Evolutionary conservation across 2,329 filamentous ascomycete genomes (phyloP), one percentile per base, ranked within the genome.

Genomic region (Beauveria scarabaeidicola): DNA sequence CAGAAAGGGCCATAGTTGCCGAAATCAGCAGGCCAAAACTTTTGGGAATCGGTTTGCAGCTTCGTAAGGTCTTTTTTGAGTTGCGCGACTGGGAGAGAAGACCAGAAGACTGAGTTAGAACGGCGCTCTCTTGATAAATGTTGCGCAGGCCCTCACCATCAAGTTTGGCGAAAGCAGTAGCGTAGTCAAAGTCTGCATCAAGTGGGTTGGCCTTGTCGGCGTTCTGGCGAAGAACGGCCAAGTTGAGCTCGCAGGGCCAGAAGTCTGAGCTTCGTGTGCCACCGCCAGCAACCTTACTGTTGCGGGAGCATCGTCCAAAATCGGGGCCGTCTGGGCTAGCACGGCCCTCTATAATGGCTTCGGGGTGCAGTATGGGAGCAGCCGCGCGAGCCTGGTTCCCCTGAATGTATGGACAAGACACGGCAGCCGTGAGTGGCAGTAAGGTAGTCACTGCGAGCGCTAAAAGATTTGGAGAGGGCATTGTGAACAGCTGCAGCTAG

Each of bases 11-110:
- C 88, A 66, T 91, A 92, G 78, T 91, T 87, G 58, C 88, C 88
- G 68, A 88, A 90, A 70, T 92, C 89, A 29, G 89, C 89, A 0
- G 89, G 89, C 89, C 89, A 92, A 82, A 83, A 91, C 43, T 89
- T 84, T 74, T 91, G 85, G 1, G 87, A 91, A 70, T 90, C 84
- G 55, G 88, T 91, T 85, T 91, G 87, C 67, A 91, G 70, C 21
- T 76, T 78, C 21, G 77, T 68, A 4, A 92, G 74, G 69, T 92
- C 89, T 74, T 88, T 86, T 82, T 91, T 91, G 65, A 91, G 73
- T 27, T 75, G 86, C 61, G 81, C 75, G 69, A 89, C 89, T 60
- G 4, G 11, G 10, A 19, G 3, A 5, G 13, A 13, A 38, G 9
- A 17, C 0, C 5, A 29, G 17, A 19, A 29, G n/a, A 17, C 15